phyloP scores from a whole-genome alignment of 75 land plant species.

The Sequoia sempervirens region DNA sequence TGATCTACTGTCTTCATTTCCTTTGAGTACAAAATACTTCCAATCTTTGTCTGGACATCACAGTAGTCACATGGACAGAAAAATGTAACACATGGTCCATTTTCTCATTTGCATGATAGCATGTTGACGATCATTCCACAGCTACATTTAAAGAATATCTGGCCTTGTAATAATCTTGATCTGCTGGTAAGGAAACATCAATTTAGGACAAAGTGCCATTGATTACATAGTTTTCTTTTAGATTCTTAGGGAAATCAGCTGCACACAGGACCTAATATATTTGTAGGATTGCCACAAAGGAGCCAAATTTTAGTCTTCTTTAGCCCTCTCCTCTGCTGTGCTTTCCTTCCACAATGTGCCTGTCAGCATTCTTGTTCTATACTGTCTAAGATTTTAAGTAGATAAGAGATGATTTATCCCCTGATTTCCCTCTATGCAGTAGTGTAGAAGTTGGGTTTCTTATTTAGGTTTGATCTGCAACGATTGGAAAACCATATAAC shows the following conservation, averaged over 20 bases:
- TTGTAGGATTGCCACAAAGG: not conserved
- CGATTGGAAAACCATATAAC: not conserved
- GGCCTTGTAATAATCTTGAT: not conserved
- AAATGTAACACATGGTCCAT: not conserved
- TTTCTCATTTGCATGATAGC: not conserved
- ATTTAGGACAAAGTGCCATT: not conserved
- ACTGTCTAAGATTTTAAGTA: not conserved
- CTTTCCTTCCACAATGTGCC: not conserved
- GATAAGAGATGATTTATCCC: not conserved
- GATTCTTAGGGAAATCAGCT: not conserved
- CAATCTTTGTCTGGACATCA: not conserved
- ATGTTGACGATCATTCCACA: not conserved
- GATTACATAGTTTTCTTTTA: not conserved
- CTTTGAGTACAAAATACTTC: not conserved
- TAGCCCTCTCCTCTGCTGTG: not conserved
- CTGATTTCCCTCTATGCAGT: not conserved
- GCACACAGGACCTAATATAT: not conserved
- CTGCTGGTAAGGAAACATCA: not conserved
- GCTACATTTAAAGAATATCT: not conserved
- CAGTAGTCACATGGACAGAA: not conserved
- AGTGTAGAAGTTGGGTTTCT: no score
- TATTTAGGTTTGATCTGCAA: not conserved
- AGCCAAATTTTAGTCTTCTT: not conserved
- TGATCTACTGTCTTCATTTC: not conserved
- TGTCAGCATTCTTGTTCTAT: not conserved